Evolutionary conservation across 1,284 basidiomycete genomes (phyloP).

Genomic region (Trametes versicolor): DNA sequence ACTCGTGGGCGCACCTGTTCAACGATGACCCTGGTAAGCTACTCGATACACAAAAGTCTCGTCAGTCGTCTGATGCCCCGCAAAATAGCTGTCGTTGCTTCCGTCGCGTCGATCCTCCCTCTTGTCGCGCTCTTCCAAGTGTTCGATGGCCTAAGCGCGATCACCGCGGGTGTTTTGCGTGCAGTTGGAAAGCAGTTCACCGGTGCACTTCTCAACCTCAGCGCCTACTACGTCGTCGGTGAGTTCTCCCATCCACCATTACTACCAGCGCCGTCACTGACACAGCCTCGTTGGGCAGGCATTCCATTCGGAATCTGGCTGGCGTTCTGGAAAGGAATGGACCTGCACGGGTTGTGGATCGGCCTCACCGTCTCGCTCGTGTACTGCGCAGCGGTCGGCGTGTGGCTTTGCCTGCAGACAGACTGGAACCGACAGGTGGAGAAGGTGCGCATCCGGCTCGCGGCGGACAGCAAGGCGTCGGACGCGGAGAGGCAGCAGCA

Average conservation of each 20-base stretch:
- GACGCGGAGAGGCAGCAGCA: conserved; percentile 18
- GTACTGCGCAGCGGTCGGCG: conserved; percentile 59
- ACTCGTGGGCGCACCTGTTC: conserved; percentile 85
- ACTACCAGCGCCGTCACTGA: too few relatives aligned
- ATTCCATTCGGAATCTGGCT: conserved; percentile 75
- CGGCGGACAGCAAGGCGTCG: conserved; percentile 33
- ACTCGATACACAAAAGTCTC: not conserved
- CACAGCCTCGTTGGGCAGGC: conserved; percentile 39
- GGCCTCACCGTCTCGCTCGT: conserved; percentile 70
- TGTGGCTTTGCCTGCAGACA: conserved; percentile 60
- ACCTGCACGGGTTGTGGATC: conserved; percentile 71
- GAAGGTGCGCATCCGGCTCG: conserved; percentile 63
- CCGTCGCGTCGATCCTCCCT: conserved; percentile 81
- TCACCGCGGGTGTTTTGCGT: conserved; percentile 81
- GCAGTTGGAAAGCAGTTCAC: conserved; percentile 80
- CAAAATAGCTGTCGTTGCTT: conserved; percentile 60
- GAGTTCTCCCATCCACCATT: conserved; percentile 16
- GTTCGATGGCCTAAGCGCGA: conserved; percentile 76
- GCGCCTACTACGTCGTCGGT: conserved; percentile 74
- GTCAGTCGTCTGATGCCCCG: not conserved
- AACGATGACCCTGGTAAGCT: conserved; percentile 76
- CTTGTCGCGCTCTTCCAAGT: conserved; percentile 85
- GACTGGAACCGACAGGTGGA: conserved; percentile 72
- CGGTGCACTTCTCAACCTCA: conserved; percentile 73
- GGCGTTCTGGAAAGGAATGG: conserved; percentile 61